Evolutionary conservation across 2,329 filamentous ascomycete species (phyloP).

Genomic region (Exophiala sideris): DNA sequence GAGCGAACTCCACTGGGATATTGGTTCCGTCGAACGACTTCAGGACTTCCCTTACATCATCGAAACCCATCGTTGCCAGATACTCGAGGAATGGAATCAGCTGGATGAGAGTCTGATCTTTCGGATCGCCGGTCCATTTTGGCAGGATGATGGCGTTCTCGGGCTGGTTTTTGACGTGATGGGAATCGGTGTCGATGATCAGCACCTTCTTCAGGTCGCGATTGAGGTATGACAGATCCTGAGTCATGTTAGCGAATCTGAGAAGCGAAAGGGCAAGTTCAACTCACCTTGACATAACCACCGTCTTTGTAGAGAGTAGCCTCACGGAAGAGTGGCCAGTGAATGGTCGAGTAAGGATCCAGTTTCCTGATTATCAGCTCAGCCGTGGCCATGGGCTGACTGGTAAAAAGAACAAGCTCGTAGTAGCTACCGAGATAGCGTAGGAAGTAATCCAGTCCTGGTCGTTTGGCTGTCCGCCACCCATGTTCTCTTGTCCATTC

Average conservation of each 20-base stretch:
- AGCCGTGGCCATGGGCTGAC: slow-evolving; percentile 75
- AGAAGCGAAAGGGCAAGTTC: not conserved
- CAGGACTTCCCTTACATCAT: slow-evolving; percentile 80
- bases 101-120: slow-evolving; percentile 80
- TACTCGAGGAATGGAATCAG: slow-evolving; percentile 98
- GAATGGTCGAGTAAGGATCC: slow-evolving; percentile 90
- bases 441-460: slow-evolving; percentile 94
- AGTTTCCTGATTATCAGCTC: slow-evolving; percentile 89
- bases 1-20: slow-evolving; percentile 86
- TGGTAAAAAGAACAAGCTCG: slow-evolving; percentile 93
- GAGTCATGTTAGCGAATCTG: slow-evolving; percentile 27
- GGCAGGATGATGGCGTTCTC: slow-evolving; percentile 91
- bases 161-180: slow-evolving; percentile 84
- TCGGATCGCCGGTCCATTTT: slow-evolving; percentile 80
- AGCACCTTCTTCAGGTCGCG: slow-evolving; percentile 93
- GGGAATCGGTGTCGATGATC: slow-evolving; percentile 80
- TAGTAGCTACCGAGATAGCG: slow-evolving; percentile 97
- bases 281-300: slow-evolving; percentile 83
- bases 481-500: slow-evolving; percentile 93
- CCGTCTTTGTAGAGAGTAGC: slow-evolving; percentile 97
- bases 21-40: slow-evolving; percentile 85
- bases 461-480: slow-evolving; percentile 91
- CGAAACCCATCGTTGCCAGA: slow-evolving; percentile 86
- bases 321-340: slow-evolving; percentile 92
- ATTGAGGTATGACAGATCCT: slow-evolving; percentile 98